Percentiles rank a stretch among this genome's conserved stretches.
Conservation (phyloP, 2,329 filamentous ascomycete genomes). For the Hirsutella rhossiliensis region DNA sequence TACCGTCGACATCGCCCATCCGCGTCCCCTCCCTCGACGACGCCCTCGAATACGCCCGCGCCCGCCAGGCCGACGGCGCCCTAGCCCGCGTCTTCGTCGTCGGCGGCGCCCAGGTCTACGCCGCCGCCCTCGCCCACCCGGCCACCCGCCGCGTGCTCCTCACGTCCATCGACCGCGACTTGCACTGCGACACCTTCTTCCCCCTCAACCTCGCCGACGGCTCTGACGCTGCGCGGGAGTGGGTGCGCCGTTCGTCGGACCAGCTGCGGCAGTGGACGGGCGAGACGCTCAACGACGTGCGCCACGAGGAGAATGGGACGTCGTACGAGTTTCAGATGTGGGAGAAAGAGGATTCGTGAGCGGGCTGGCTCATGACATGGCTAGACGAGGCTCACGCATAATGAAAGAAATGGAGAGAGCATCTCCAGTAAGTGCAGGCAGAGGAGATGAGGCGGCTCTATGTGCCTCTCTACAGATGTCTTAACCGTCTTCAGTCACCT, state of each 20-base stretch:
- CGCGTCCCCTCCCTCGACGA: constrained; percentile 45
- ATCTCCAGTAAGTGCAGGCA: too few species aligned
- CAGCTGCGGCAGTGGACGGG: constrained; percentile 54
- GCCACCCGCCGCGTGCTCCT: constrained; percentile 54
- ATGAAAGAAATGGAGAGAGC: background rate
- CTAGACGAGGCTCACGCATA: background rate
- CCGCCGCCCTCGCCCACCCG: constrained; percentile 47
- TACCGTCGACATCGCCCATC: too few species aligned
- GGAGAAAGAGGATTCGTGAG: constrained; percentile 35
- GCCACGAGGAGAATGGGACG: constrained; percentile 50
- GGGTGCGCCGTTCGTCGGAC: constrained; percentile 38
- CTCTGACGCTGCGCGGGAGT: constrained; percentile 23
- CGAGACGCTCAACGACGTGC: constrained; percentile 44
- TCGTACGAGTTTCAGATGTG: constrained; percentile 65
- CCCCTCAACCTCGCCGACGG: constrained; percentile 38
- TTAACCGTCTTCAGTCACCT: too few species aligned
- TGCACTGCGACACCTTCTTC: constrained; percentile 68
- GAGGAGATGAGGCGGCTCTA: too few species aligned
- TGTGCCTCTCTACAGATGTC: too few species aligned
- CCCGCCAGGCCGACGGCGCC: constrained; percentile 16
- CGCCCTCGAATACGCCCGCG: constrained; percentile 35
- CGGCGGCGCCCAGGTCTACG: constrained; percentile 80
- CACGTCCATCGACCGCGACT: constrained; percentile 56
- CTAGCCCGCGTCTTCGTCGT: constrained; percentile 68
- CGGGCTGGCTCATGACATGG: background rate